Evolutionary conservation across 2,329 filamentous ascomycete genomes (phyloP), one percentile per base, ranked within the genome.

Genomic region (Ascocoryne sarcoides): DNA sequence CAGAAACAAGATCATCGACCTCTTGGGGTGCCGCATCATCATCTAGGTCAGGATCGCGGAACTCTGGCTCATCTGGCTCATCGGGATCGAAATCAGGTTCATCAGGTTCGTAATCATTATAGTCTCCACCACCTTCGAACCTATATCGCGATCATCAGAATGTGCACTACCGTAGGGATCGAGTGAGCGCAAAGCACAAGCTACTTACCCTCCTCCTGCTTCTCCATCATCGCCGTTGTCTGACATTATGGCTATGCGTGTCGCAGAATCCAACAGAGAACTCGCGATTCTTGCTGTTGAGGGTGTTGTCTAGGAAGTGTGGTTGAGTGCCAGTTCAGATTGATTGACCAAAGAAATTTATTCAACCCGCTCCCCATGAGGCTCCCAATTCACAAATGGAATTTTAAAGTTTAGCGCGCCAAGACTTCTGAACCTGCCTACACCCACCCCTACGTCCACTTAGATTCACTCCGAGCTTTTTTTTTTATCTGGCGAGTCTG

Each of bases 41-140:
- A 12, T 71, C 71, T 10, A 65, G 69, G 15, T 70, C 70, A 23
- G 66, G 61, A 44, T 78, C 73, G 42, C 72, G 70, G 39, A 73
- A 60, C 46, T 76, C 75, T 34, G 73, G 60, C 47, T 76, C 75
- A 36, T 76, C 71, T 43, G 69, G 66, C 39, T 67, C 64, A 42
- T 70, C 67, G 28, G 66, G 64, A 52, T 79, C 75, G 58, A 75
- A 77, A 58, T 78, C 73, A 52, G 69, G 67, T 51, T 71, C 70
- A 39, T 82, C 79, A 45, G 87, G 81, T 49, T 89, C 79, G 67
- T 77, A 83, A n/a, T n/a, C n/a, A n/a, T n/a, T n/a, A n/a, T n/a
- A n/a, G 57, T 12, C 23, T 26, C 23, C 23, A 12, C 23, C 23
- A 26, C 77, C 74, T 56, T 82, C 76, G 57, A 82, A 80, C 53